phyloP scores from a whole-genome alignment of 2,329 filamentous ascomycete genomes.

The Beauveria sp. region DNA sequence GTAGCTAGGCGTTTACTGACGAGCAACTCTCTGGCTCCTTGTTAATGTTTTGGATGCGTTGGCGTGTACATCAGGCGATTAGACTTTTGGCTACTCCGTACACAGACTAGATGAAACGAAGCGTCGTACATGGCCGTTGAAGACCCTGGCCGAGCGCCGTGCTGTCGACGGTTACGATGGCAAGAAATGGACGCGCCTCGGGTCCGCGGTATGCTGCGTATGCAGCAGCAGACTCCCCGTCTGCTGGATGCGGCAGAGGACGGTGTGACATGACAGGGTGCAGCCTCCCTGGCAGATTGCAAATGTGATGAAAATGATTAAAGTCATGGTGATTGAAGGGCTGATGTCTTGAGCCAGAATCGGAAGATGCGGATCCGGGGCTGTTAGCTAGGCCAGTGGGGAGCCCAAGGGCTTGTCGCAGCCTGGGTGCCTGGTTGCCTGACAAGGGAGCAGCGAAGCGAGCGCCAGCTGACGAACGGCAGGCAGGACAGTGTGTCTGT shows the following conservation, averaged over 20 bases:
- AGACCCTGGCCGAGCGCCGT: too few relatives aligned
- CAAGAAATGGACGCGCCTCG: too few relatives aligned
- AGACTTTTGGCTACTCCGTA: neutral
- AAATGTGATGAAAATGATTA: neutral
- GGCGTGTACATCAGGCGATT: too few relatives aligned
- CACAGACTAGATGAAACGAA: too few relatives aligned
- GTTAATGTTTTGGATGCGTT: too few relatives aligned
- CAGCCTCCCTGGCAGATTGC: neutral
- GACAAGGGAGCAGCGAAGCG: neutral
- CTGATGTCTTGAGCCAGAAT: slow-evolving; percentile 5
- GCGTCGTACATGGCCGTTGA: too few relatives aligned
- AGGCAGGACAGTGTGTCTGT: too few relatives aligned
- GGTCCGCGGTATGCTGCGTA: neutral
- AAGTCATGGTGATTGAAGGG: neutral
- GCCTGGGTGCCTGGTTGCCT: neutral
- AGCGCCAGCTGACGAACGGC: neutral
- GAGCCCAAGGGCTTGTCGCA: neutral
- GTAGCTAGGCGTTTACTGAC: neutral
- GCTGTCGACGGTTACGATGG: too few relatives aligned
- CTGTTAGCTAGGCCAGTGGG: neutral
- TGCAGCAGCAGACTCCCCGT: neutral
- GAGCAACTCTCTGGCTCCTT: neutral
- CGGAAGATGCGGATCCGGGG: slow-evolving; percentile 1
- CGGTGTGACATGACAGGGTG: neutral
- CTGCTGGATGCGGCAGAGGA: neutral